Evolutionary conservation across 2,329 filamentous ascomycete species (phyloP).

Genomic region (Cryphonectria carpinicola): DNA sequence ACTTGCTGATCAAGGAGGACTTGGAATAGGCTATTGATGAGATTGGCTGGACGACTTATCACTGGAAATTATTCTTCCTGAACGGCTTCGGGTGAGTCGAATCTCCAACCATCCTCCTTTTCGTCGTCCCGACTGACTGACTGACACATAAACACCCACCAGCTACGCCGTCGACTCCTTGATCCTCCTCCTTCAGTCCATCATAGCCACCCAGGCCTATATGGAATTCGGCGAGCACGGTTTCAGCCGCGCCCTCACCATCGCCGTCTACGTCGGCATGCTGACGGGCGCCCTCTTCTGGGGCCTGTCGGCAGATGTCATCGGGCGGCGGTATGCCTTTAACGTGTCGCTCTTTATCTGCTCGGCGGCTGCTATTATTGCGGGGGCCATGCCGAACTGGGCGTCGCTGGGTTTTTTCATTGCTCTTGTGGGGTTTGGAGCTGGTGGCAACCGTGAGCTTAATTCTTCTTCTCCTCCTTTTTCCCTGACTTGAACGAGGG

Average conservation of each 20-base stretch:
- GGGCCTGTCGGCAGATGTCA: constrained; percentile 69
- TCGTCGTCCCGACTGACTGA: too few relatives aligned
- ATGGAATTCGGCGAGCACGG: constrained; percentile 60
- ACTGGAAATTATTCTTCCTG: constrained; percentile 63
- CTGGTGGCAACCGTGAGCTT: constrained; percentile 56
- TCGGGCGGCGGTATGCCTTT: constrained; percentile 70
- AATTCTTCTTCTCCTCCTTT: neutral
- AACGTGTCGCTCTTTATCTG: constrained; percentile 68
- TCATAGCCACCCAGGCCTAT: constrained; percentile 62
- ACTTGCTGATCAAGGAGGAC: constrained; percentile 32
- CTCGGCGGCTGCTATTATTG: constrained; percentile 60
- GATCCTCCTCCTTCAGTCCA: constrained; percentile 60
- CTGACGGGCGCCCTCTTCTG: constrained; percentile 66
- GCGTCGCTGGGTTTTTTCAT: constrained; percentile 66
- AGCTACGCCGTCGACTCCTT: constrained; percentile 54
- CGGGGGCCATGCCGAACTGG: constrained; percentile 71
- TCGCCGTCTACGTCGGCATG: constrained; percentile 63
- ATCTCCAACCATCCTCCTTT: neutral
- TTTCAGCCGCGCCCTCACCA: constrained; percentile 61
- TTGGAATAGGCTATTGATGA: constrained; percentile 51
- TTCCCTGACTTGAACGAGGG: too few relatives aligned
- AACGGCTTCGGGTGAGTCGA: constrained; percentile 60
- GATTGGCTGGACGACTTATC: constrained; percentile 63
- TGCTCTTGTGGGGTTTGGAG: constrained; percentile 65
- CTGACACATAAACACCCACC: neutral